Conservation (phyloP, 2,329 filamentous ascomycete genomes). For the Trichoderma atrobrunneum region DNA sequence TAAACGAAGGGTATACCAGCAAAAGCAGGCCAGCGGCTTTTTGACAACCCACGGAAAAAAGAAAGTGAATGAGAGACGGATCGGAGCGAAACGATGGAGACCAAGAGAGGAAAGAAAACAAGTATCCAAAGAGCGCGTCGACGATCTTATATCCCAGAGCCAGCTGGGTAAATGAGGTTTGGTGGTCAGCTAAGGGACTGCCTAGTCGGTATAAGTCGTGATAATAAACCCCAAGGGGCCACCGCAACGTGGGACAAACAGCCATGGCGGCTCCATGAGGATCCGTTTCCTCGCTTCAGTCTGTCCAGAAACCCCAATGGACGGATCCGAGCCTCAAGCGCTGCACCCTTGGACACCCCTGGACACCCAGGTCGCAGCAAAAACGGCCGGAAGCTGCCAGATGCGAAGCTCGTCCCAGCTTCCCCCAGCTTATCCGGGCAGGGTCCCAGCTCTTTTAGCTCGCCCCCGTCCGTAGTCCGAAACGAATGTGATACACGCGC, state of each 20-base stretch:
- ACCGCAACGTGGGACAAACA: background rate
- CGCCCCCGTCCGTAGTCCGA: slow-evolving; percentile 15
- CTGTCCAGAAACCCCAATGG: background rate
- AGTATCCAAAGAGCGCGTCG: background rate
- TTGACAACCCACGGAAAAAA: slow-evolving; percentile 17
- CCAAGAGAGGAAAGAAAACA: background rate
- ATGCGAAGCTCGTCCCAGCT: background rate
- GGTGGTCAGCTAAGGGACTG: background rate
- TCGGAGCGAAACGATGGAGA: slow-evolving; percentile 17
- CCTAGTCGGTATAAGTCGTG: background rate
- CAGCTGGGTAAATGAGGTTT: background rate
- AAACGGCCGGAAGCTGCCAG: background rate
- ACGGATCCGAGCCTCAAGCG: slow-evolving; percentile 10
- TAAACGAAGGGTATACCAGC: slow-evolving; percentile 20
- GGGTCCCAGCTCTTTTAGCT: slow-evolving; percentile 7
- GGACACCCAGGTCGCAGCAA: background rate
- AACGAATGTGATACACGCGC: slow-evolving; percentile 23
- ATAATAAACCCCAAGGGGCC: slow-evolving; percentile 11
- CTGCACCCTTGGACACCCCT: background rate
- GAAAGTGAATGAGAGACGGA: slow-evolving; percentile 14
- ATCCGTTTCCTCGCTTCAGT: slow-evolving; percentile 15
- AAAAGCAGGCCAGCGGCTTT: slow-evolving; percentile 25
- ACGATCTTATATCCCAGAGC: slow-evolving; percentile 7
- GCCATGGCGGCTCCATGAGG: slow-evolving; percentile 2
- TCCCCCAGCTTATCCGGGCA: background rate